Evolutionary conservation across 2,329 filamentous ascomycete genomes (phyloP), one percentile per base, ranked within the genome.

Genomic region (Cytospora piceicola): DNA sequence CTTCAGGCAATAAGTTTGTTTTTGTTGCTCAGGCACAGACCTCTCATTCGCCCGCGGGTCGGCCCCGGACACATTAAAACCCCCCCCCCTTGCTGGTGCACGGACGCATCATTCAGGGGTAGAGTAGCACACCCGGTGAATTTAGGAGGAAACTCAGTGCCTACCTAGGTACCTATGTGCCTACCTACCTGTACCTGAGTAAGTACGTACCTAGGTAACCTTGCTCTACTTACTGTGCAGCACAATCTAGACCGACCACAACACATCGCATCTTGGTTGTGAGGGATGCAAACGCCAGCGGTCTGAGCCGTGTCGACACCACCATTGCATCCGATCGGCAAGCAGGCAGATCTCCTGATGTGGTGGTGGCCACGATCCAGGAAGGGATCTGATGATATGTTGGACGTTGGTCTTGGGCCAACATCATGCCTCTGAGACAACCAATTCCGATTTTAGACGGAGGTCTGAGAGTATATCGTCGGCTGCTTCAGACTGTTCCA

Each of bases 31-130:
- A 68, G 67, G 67, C 65, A 67, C 67, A 52, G 58, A 24, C 27
- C 53, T 39, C 46, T 58, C 7, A 68, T 68, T 68, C 65, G 67
- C 55, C 59, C 65, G 65, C 67, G 67, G 65, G 39, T 30, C 54
- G 58, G 55, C 62, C 39, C 42, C 32, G 54, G 58, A 52, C 57
- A 34, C 64, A 58, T 64, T 57, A n/a, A n/a, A n/a, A n/a, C n/a
- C n/a, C n/a, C n/a, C 36, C 34, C 42, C 60, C 49, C 59, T 39
- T 63, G 61, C 61, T 57, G 61, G 57, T 14, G 61, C 61, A 63
- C 61, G 51, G 61, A 63, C 32, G 61, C 53, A 63, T 22, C 57
- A 51, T 46, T 57, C 61, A 63, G 61, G 61, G 61, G 61, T 57
- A 57, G 60, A 27, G 34, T 51, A 57, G 53, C 61, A 57, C 39